These are phyloP conservation scores for Alternaria rosae DNA, from an alignment of 2,329 filamentous ascomycete genomes.

Conservation along the genomic window DNA sequence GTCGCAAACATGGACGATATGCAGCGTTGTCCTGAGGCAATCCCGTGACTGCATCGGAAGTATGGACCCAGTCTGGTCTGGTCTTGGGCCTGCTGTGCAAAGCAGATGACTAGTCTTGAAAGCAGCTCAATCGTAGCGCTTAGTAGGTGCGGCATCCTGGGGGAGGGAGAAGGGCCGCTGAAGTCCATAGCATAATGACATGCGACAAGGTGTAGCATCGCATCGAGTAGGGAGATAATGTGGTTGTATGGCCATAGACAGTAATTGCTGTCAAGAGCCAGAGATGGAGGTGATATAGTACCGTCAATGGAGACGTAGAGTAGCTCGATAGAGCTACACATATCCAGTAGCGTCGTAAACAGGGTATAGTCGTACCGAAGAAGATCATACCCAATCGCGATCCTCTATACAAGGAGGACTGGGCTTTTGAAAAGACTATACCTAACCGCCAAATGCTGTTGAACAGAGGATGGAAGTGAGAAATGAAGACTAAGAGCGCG, in stretches of 20 bases:
- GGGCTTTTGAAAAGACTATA: conserved; percentile 31
- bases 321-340: conserved; percentile 12
- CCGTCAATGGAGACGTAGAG: conserved; percentile 2
- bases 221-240: conserved; percentile 6
- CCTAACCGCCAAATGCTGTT: conserved; percentile 14
- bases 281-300: not conserved
- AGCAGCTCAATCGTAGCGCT: conserved; percentile 36
- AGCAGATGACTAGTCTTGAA: conserved; percentile 42
- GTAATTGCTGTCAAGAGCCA: conserved; percentile 2
- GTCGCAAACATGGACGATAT: not conserved
- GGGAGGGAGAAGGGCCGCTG: conserved; percentile 34
- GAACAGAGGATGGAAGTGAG: conserved; percentile 10
- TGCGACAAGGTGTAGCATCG: conserved; percentile 3
- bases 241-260: conserved; percentile 1
- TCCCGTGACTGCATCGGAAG: not conserved
- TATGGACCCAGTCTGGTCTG: conserved; percentile 39
- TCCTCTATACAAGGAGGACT: conserved; percentile 28
- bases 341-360: conserved; percentile 20
- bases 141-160: conserved; percentile 23
- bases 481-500: conserved; percentile 10
- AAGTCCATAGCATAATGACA: conserved; percentile 11
- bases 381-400: conserved; percentile 18
- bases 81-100: conserved; percentile 20
- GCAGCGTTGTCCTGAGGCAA: not conserved
- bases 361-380: conserved; percentile 17